Conservation (phyloP, 371 early-diverging fungal species). For the Dentiscutata heterogama region DNA sequence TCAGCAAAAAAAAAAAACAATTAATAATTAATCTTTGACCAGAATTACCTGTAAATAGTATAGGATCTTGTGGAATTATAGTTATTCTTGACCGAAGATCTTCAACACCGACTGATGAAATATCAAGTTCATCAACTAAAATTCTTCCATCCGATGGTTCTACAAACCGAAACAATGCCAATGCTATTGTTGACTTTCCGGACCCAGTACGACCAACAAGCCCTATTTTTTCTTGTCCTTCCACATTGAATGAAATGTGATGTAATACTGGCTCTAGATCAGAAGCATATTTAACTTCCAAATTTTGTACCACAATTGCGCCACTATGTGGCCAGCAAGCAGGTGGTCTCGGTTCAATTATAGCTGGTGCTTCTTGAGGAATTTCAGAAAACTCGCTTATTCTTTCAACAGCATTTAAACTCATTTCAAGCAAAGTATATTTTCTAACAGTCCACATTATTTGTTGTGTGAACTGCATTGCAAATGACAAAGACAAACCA, state of each 20-base stretch:
- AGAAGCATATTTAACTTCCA: slow-evolving; percentile 75
- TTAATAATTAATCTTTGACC: slow-evolving; percentile 21
- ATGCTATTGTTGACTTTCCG: slow-evolving; percentile 64
- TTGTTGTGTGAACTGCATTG: slow-evolving; percentile 69
- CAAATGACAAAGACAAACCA: slow-evolving; percentile 76
- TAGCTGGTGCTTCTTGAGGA: slow-evolving; percentile 69
- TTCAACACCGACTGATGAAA: slow-evolving; percentile 69
- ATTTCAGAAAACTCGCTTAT: slow-evolving; percentile 69
- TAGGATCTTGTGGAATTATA: slow-evolving; percentile 70
- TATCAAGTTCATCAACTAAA: slow-evolving; percentile 78
- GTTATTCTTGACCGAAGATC: slow-evolving; percentile 66
- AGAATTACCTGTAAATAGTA: slow-evolving; percentile 55
- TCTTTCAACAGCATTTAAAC: slow-evolving; percentile 73
- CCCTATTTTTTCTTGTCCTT: slow-evolving; percentile 57
- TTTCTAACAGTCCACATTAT: slow-evolving; percentile 83
- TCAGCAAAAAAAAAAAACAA: background rate
- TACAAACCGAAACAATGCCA: slow-evolving; percentile 80
- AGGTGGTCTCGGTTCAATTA: slow-evolving; percentile 55
- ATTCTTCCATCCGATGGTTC: slow-evolving; percentile 71
- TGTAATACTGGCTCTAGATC: slow-evolving; percentile 77
- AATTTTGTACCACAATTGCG: slow-evolving; percentile 67
- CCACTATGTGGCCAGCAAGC: slow-evolving; percentile 81
- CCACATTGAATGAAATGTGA: slow-evolving; percentile 55
- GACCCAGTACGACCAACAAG: slow-evolving; percentile 53
- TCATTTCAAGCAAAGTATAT: slow-evolving; percentile 80